Percentiles rank a stretch among this genome's conserved stretches.
phyloP scores from a whole-genome alignment of 2,329 filamentous ascomycete genomes.

The Fusarium zealandicum region DNA sequence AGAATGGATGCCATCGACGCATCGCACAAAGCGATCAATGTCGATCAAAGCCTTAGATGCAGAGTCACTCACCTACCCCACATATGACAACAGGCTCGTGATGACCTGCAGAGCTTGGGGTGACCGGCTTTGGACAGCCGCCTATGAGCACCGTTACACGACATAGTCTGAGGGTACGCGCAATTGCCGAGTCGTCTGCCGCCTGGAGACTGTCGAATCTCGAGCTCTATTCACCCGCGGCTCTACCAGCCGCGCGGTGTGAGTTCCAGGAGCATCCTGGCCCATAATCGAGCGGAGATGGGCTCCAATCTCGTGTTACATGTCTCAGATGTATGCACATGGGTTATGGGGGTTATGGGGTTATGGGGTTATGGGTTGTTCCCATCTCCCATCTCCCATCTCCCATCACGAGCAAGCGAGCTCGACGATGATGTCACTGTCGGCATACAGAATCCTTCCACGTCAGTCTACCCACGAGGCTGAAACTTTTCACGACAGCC shows the following conservation, averaged over 20 bases:
- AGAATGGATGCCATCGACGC: background rate
- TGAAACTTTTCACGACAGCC: slow-evolving; percentile 32
- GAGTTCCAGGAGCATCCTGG: slow-evolving; percentile 17
- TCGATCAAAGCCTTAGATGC: slow-evolving; percentile 17
- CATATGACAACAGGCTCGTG: slow-evolving; percentile 32
- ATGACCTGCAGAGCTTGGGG: slow-evolving; percentile 27
- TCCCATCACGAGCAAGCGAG: slow-evolving; percentile 21
- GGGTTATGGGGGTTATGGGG: too few species aligned
- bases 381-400: too few species aligned
- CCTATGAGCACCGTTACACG: slow-evolving; percentile 12
- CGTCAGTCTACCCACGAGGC: slow-evolving; percentile 40
- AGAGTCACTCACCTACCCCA: slow-evolving; percentile 25
- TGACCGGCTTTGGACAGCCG: slow-evolving; percentile 16
- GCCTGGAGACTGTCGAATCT: background rate
- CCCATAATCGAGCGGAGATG: slow-evolving; percentile 20
- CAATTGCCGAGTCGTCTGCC: slow-evolving; percentile 19
- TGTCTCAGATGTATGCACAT: slow-evolving; percentile 8
- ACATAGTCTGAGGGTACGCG: slow-evolving; percentile 14
- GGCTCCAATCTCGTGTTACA: slow-evolving; percentile 18
- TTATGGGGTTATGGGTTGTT: too few species aligned
- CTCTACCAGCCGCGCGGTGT: slow-evolving; percentile 14
- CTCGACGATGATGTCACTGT: slow-evolving; percentile 33
- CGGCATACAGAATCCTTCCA: slow-evolving; percentile 30
- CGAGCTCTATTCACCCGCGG: slow-evolving; percentile 3
- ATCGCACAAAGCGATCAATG: slow-evolving; percentile 9